Evolutionary conservation across 2,329 filamentous ascomycete species (phyloP).

Genomic region (Xylariaceae sp.): DNA sequence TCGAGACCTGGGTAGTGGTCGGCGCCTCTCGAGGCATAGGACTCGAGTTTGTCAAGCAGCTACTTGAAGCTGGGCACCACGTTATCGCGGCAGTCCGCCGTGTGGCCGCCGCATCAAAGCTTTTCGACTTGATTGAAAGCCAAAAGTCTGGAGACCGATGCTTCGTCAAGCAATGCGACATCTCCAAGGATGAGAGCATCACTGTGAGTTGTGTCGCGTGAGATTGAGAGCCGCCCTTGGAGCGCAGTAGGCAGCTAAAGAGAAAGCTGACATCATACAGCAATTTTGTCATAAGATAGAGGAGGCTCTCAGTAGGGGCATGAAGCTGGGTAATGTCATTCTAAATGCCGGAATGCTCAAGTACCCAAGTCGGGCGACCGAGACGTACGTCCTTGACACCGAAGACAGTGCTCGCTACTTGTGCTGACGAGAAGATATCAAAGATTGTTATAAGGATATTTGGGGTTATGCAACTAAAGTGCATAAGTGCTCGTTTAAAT

Average conservation of each 20-base stretch:
- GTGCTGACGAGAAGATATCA: too few relatives aligned
- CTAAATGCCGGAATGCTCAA: conserved; percentile 6
- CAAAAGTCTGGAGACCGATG: conserved; percentile 2
- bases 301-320: background rate
- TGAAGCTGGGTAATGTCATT: conserved; percentile 5
- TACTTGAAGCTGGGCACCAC: conserved; percentile 3
- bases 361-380: conserved; percentile 5
- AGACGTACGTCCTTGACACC: conserved; percentile 1
- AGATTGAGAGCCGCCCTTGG: background rate
- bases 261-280: background rate
- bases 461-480: too few relatives aligned
- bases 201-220: conserved; percentile 2
- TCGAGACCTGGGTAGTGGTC: conserved; percentile 4
- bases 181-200: conserved; percentile 5
- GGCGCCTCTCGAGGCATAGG: conserved; percentile 6
- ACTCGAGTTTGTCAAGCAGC: conserved; percentile 5
- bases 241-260: too few relatives aligned
- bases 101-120: conserved; percentile 3
- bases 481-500: too few relatives aligned
- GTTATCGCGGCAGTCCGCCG: conserved; percentile 5
- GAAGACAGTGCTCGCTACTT: background rate
- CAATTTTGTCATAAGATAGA: conserved; percentile 2
- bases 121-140: conserved; percentile 1
- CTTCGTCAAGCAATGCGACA: conserved; percentile 2
- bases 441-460: too few relatives aligned